Evolutionary conservation across 2,329 filamentous ascomycete genomes (phyloP), one percentile per base, ranked within the genome.

Genomic region (Colletotrichum australisinense): DNA sequence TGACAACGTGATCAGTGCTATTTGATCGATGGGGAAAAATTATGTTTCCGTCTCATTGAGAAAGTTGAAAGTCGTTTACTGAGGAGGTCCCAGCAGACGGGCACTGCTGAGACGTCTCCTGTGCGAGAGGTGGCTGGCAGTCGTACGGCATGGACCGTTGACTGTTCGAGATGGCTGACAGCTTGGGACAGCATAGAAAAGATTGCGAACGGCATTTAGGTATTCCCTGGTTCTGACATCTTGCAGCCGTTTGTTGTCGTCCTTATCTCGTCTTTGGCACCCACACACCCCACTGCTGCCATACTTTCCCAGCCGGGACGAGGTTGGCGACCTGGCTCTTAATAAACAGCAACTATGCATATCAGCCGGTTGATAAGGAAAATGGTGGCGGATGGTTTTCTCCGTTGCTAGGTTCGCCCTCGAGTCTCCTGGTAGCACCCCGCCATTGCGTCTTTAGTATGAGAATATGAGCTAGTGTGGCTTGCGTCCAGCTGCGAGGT

Each of bases 301-400:
- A 46, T 38, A 63, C 69, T n/a, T 35, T 56, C 38, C 9, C 35
- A 46, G 69, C 53, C 30, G 69, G 42, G n/a, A 32, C 42, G 52
- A 69, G 38, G 53, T n/a, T 38, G 53, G 30, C 35, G 30, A 63
- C 59, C 42, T 63, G 65, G 69, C 69, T 63, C 65, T 72, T 42
- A 63, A 32, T 49, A 68, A 71, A 22, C 22, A 49, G 32, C 4
- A n/a, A 22, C 49, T 63, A 72, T 58, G 52, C 69, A 63, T 68
- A 22, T 55, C 52, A n/a, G 55, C 35, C n/a, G 22, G 59, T 26
- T 52, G 65, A 72, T 69, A 63, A 69, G 69, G 69, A 59, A 49
- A 38, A 46, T 38, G 53, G 59, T 42, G 65, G 65, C 65, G 58
- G 69, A 53, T 56, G 32, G 12, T 42, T 38, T 24, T 58, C 58